phyloP scores from a whole-genome alignment of 495 filamentous ascomycete genomes.

The Mycothermus thermophilus region DNA sequence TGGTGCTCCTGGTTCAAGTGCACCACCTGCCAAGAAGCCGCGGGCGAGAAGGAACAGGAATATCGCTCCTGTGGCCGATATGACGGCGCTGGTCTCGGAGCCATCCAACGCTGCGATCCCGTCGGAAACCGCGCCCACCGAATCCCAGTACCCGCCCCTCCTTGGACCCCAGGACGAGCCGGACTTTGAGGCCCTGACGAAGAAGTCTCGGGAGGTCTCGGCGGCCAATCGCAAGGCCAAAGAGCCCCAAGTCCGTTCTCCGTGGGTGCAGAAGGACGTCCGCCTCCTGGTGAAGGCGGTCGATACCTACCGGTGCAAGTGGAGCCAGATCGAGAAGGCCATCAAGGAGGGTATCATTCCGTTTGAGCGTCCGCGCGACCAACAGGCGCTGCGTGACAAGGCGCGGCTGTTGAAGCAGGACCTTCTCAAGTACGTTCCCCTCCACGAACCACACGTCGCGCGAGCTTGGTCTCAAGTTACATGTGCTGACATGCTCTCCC shows the following conservation, averaged over 20 bases:
- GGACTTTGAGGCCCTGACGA: constrained; percentile 15
- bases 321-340: constrained; percentile 34
- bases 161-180: constrained; percentile 12
- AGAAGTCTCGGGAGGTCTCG: constrained; percentile 13
- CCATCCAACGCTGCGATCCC: background rate
- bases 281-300: constrained; percentile 37
- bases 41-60: constrained; percentile 12
- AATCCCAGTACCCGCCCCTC: constrained; percentile 13
- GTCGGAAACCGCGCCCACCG: background rate
- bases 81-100: too few species aligned
- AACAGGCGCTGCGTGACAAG: constrained; percentile 54
- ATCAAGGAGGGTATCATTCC: constrained; percentile 17
- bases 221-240: constrained; percentile 13
- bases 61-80: background rate
- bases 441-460: too few species aligned
- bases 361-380: constrained; percentile 34
- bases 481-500: background rate
- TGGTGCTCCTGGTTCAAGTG: constrained; percentile 1
- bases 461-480: too few species aligned
- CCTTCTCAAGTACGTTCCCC: constrained; percentile 40
- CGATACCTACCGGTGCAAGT: constrained; percentile 35
- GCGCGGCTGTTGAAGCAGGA: constrained; percentile 48
- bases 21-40: constrained; percentile 9
- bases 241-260: constrained; percentile 31
- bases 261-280: constrained; percentile 34